phyloP scores from a whole-genome alignment of 1,139 yeast genomes.

The Geotrichum fermentans region DNA sequence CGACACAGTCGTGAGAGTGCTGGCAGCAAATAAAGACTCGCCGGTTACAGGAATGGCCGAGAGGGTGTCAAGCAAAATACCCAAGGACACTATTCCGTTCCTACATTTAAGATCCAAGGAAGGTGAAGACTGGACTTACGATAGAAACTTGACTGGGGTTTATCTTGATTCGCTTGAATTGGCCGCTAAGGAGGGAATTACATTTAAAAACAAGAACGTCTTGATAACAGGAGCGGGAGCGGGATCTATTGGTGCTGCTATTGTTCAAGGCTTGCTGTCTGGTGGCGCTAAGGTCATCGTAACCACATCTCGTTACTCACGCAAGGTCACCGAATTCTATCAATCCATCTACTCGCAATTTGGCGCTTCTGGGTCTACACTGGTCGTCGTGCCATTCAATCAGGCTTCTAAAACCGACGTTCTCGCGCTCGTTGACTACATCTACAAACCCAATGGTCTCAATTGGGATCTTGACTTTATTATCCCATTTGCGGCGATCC shows the following conservation, averaged over 20 bases:
- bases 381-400: conserved; percentile 95
- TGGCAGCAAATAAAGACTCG: conserved; percentile 43
- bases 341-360: conserved; percentile 87
- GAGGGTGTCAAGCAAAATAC: conserved; percentile 31
- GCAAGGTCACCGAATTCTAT: conserved; percentile 90
- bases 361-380: conserved; percentile 87
- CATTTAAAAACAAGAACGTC: conserved; percentile 83
- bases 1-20: conserved; percentile 67
- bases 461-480: conserved; percentile 97
- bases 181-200: conserved; percentile 86
- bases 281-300: conserved; percentile 98
- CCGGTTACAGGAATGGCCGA: conserved; percentile 33
- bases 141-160: conserved; percentile 65
- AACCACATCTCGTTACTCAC: conserved; percentile 92
- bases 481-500: conserved; percentile 94
- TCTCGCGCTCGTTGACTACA: conserved; percentile 74
- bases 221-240: conserved; percentile 98
- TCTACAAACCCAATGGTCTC: conserved; percentile 80
- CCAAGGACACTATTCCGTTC: conserved; percentile 85
- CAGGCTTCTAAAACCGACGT: conserved; percentile 96
- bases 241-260: conserved; percentile 97
- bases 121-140: conserved; percentile 78
- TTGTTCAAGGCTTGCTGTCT: conserved; percentile 85
- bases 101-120: conserved; percentile 79
- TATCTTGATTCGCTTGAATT: conserved; percentile 88